Evolutionary conservation across 2,329 filamentous ascomycete genomes (phyloP), one percentile per base, ranked within the genome.

Genomic region (Thermothelomyces thermophilus): DNA sequence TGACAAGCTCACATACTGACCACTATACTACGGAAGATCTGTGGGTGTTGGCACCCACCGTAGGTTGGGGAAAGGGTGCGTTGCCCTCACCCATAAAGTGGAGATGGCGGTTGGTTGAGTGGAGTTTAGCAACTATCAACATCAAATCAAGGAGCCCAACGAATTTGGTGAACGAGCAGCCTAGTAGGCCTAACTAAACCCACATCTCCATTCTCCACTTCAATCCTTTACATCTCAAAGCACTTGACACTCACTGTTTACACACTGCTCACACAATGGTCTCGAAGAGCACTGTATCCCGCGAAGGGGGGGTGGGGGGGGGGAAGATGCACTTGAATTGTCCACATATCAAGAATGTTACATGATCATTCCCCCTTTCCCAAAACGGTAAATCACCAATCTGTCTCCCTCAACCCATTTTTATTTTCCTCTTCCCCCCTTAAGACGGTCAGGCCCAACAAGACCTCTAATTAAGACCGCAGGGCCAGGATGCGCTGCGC

Each of bases 401-500:
- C n/a, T n/a, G n/a, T n/a, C 7, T 11, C 33, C 33, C 33, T 11
- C 8, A 35, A 6, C 13, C 13, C 16, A 9, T 35, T 35, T n/a
- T n/a, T n/a, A 5, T n/a, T 11, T 16, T n/a, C 33, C 7, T 11
- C 19, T 16, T 37, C 4, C 6, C n/a, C 17, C 19, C 13, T 30
- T 35, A 36, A 26, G 5, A 22, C 13, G 8, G 10, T 24, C 19
- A 10, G 7, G 5, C 3, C 11, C 5, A 10, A 41, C 22, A 30
- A 5, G 34, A 37, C 16, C 11, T n/a, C 24, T 3, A 22, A 28
- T 24, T 39, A 50, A n/a, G 30, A 30, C 53, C 47, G 54, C 33
- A 75, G 58, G 16, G 70, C 71, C 16, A 79, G 58, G 52, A 77
- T 77, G 57, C 67, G 74, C 56, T 71, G 70, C 4, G 74, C 74